phyloP scores from a whole-genome alignment of 2,329 filamentous ascomycete genomes.

The Herpomyces periplanetae region DNA sequence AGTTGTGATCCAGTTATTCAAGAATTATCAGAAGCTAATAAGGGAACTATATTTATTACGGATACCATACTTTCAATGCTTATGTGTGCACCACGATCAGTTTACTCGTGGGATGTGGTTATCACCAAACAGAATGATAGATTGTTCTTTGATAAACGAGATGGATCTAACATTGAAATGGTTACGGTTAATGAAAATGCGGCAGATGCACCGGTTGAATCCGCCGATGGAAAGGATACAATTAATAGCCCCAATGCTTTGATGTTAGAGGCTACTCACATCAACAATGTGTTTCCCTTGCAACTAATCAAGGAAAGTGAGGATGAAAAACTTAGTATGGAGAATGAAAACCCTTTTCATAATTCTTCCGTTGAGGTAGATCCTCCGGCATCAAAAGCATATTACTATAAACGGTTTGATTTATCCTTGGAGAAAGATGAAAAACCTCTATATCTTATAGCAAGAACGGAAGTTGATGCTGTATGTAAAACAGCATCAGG shows the following conservation, averaged over 20 bases:
- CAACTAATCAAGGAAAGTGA: constrained; percentile 65
- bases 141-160: constrained; percentile 94
- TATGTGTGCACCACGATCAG: constrained; percentile 83
- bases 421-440: constrained; percentile 63
- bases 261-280: constrained; percentile 88
- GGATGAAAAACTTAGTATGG: constrained; percentile 37
- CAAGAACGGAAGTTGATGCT: constrained; percentile 77
- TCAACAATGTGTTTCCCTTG: constrained; percentile 97
- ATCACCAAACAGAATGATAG: constrained; percentile 75
- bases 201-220: constrained; percentile 63
- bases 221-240: constrained; percentile 57
- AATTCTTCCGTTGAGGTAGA: constrained; percentile 69
- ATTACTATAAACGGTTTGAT: constrained; percentile 94
- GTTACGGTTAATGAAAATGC: constrained; percentile 98
- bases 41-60: constrained; percentile 83
- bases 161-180: constrained; percentile 74
- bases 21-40: constrained; percentile 74
- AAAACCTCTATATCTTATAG: constrained; percentile 63
- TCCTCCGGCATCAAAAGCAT: constrained; percentile 71
- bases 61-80: constrained; percentile 95
- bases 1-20: constrained; percentile 86
- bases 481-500: constrained; percentile 68
- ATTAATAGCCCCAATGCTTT: constrained; percentile 80
- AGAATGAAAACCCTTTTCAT: constrained; percentile 85
- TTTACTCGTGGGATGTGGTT: constrained; percentile 94